Conservation (phyloP, 1,139 yeast species). For the Magnusiomyces fungicola region DNA sequence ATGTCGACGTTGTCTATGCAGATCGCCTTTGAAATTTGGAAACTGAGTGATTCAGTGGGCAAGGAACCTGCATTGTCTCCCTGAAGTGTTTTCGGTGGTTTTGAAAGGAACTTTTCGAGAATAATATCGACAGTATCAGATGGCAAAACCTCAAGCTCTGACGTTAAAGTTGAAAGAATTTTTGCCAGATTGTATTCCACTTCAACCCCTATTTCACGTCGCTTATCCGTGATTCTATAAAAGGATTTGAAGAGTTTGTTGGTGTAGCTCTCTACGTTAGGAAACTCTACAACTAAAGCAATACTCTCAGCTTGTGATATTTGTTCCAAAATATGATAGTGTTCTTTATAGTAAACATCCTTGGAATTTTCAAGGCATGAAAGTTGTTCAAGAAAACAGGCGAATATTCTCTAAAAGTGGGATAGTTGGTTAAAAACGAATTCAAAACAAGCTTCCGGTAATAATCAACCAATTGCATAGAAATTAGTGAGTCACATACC, state of each 20-base stretch:
- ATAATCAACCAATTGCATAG: neutral
- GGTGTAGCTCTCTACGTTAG: constrained; percentile 51
- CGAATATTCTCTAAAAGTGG: constrained; percentile 11
- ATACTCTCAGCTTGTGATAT: constrained; percentile 76
- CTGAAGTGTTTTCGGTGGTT: constrained; percentile 33
- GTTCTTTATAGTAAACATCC: constrained; percentile 59
- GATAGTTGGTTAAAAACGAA: constrained; percentile 24
- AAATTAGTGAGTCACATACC: constrained; percentile 27
- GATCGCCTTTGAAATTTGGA: constrained; percentile 57
- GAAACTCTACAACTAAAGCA: constrained; percentile 68
- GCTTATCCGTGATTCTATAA: constrained; percentile 43
- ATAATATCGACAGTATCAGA: constrained; percentile 53
- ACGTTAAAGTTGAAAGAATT: constrained; percentile 65
- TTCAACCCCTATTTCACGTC: constrained; percentile 17
- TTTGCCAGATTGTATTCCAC: constrained; percentile 56
- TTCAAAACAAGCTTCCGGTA: constrained; percentile 39
- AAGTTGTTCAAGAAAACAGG: constrained; percentile 51
- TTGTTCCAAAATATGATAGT: constrained; percentile 57
- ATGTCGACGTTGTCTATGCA: constrained; percentile 69
- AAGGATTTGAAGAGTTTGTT: constrained; percentile 53
- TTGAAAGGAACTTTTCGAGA: constrained; percentile 45
- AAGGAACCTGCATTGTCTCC: constrained; percentile 24
- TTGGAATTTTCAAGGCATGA: constrained; percentile 50
- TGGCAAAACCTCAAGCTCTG: constrained; percentile 69
- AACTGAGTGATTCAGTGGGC: constrained; percentile 45